Conservation (phyloP, 345 rosid species). For the Aquilaria yunnanensis region DNA sequence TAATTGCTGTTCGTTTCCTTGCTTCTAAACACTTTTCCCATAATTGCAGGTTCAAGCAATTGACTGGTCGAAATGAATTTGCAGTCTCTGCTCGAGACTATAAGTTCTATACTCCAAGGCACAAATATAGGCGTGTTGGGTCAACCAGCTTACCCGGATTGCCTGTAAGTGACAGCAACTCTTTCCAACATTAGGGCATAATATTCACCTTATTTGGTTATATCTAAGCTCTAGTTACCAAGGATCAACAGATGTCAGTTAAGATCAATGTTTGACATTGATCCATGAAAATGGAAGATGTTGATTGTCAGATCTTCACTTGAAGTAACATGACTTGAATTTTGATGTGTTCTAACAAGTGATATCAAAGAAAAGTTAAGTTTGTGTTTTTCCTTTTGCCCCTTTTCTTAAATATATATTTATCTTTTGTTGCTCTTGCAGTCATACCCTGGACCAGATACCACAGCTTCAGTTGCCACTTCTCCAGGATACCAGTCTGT, state of each 20-base stretch:
- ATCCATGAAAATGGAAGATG: not conserved
- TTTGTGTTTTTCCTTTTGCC: no score
- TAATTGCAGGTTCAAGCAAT: slow-evolving; percentile 61
- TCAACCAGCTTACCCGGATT: slow-evolving; percentile 50
- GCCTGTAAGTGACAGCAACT: slow-evolving; percentile 43
- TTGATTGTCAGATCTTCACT: not conserved
- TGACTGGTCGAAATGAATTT: slow-evolving; percentile 84
- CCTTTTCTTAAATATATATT: not conserved
- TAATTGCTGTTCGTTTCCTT: not conserved
- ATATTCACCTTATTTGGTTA: no score
- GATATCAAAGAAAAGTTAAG: no score
- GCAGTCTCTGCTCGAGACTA: slow-evolving; percentile 67
- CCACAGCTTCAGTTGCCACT: slow-evolving; percentile 42
- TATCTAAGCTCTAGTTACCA: no score
- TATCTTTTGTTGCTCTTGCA: slow-evolving; percentile 22
- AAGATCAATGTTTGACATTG: no score
- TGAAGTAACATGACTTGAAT: not conserved
- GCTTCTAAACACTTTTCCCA: slow-evolving; percentile 18
- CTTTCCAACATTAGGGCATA: not conserved
- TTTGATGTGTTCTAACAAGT: not conserved
- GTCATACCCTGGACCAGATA: slow-evolving; percentile 46
- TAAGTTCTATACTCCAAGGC: slow-evolving; percentile 90
- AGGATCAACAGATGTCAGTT: no score
- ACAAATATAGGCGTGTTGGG: slow-evolving; percentile 58
- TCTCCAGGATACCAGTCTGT: slow-evolving; percentile 60